Percentiles rank a stretch among this genome's conserved stretches.
phyloP scores from a whole-genome alignment of 768 basidiomycete species.

The Paxillus ammoniavirescens region DNA sequence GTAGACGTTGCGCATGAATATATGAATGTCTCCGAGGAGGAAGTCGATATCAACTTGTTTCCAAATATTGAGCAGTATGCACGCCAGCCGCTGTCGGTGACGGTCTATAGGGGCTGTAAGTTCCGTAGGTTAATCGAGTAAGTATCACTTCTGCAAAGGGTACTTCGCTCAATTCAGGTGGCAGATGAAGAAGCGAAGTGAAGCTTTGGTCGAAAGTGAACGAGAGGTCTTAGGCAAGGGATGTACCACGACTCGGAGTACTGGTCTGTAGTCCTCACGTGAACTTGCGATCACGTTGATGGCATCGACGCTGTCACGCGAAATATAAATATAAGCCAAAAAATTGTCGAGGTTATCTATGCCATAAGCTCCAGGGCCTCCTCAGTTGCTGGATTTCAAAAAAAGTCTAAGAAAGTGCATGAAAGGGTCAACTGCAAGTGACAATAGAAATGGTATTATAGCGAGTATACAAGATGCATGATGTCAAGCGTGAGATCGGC shows the following conservation, averaged over 20 bases:
- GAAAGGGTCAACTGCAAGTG: no score
- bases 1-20: no score
- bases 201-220: constrained; percentile 18
- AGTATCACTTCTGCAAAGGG: no score
- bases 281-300: constrained; percentile 35
- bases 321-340: no score
- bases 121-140: constrained; percentile 47
- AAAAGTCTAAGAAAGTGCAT: no score
- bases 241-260: constrained; percentile 43
- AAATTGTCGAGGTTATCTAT: no score
- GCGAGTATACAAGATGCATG: constrained; percentile 14
- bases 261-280: constrained; percentile 24
- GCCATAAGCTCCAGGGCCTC: no score
- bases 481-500: constrained; percentile 11
- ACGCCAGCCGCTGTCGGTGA: constrained; percentile 32
- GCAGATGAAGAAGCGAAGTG: neutral
- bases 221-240: constrained; percentile 27
- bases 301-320: constrained; percentile 32
- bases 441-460: no score
- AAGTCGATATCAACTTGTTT: constrained; percentile 33
- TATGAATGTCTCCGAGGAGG: constrained; percentile 43
- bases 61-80: constrained; percentile 30
- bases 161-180: neutral
- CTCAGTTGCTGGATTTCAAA: no score
- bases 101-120: constrained; percentile 31